Evolutionary conservation across 2,329 filamentous ascomycete genomes (phyloP), one percentile per base, ranked within the genome.

Genomic region (Diaporthe aspalathi): DNA sequence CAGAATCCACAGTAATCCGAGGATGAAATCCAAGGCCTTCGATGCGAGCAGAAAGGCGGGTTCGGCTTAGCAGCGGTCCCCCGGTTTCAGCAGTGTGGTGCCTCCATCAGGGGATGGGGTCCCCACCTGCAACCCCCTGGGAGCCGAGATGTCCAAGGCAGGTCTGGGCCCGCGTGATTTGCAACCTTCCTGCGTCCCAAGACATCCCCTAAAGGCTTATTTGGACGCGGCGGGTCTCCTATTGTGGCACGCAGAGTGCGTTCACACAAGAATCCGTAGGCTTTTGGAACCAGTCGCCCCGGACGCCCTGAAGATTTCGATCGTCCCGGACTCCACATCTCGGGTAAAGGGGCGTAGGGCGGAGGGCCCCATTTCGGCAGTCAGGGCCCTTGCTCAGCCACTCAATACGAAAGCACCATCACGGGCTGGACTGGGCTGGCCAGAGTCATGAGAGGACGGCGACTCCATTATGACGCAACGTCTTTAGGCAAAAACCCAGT

Each of bases 391-490:
- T 47, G 16, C 67, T 68, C 53, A 68, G 67, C 67, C 67, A 60
- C 67, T 50, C 45, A 68, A 56, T 45, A 68, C 53, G 67, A 60
- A 68, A 67, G 60, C 60, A 50, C 60, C 57, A 65, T 65, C 45
- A 38, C 45, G 43, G 60, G 60, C 60, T 65, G 60, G 60, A 50
- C 43, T 65, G 45, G 60, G 29, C 60, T 50, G 60, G 29, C 43
- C 60, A 22, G 60, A 65, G 60, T 65, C 66, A 45, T 68, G 66
- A 49, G 47, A 47, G 29, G 12, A 16, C 53, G 17, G 32, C 67
- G 22, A 52, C 53, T 60, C 67, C 43, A 29, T 50, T 27, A 68
- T 68, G 67, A 60, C 67, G 67, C 67, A 50, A 62, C 20, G n/a
- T 43, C 29, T 60, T 68, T 29, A 68, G 22, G 43, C 53, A 60